Percentiles rank a stretch among this genome's conserved stretches.
These are phyloP conservation scores for Rhizoclosmatium globosum DNA, from an alignment of 192 early-diverging fungal species.

Conservation along the genomic window DNA sequence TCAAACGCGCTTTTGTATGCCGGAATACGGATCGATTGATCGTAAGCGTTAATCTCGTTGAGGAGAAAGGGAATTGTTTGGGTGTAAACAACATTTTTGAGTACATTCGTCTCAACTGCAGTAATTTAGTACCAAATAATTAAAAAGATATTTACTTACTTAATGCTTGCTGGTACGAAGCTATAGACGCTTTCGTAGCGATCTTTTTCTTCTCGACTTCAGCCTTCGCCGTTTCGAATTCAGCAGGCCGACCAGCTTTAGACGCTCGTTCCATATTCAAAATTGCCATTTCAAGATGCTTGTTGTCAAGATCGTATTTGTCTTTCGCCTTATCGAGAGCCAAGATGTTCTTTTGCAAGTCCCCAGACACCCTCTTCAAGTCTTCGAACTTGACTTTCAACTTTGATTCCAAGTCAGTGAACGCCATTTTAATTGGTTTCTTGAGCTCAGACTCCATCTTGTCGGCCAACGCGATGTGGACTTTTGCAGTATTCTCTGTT, in stretches of 20 bases:
- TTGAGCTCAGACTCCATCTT: slow-evolving; percentile 48
- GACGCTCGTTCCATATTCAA: slow-evolving; percentile 40
- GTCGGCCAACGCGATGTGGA: slow-evolving; percentile 33
- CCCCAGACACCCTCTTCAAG: slow-evolving; percentile 35
- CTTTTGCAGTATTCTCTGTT: slow-evolving; percentile 40
- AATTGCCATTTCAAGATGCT: slow-evolving; percentile 42
- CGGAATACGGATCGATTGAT: neutral
- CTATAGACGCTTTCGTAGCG: neutral
- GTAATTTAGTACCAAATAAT: neutral
- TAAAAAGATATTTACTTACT: neutral
- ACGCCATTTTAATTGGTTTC: slow-evolving; percentile 41
- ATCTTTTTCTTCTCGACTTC: neutral
- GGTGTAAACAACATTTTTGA: neutral
- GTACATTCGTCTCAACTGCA: neutral
- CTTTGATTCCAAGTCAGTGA: slow-evolving; percentile 43
- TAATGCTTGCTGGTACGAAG: slow-evolving; percentile 7
- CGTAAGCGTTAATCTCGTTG: slow-evolving; percentile 1
- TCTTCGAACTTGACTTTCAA: slow-evolving; percentile 50
- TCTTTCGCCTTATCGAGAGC: slow-evolving; percentile 41
- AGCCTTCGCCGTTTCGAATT: slow-evolving; percentile 27
- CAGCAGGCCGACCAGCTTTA: slow-evolving; percentile 40
- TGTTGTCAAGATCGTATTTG: slow-evolving; percentile 46
- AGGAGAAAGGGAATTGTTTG: slow-evolving; percentile 12
- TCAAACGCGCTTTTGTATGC: slow-evolving; percentile 3
- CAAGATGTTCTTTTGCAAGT: slow-evolving; percentile 41